These are phyloP conservation scores for Tetraselmis striata DNA, from an alignment of 139 green algal genomes.

Conservation along the genomic window DNA sequence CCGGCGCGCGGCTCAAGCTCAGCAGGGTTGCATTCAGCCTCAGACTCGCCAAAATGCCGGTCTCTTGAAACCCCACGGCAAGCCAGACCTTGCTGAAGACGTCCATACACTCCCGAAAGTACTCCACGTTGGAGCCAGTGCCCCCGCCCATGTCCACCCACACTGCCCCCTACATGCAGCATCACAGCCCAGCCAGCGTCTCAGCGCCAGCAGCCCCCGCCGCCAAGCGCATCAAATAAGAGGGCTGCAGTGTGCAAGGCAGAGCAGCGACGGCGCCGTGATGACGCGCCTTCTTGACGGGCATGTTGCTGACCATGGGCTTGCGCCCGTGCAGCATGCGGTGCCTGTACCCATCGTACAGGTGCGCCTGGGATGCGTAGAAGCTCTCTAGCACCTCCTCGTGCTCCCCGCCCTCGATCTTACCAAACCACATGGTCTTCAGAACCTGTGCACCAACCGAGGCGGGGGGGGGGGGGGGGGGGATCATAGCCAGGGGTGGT, in stretches of 20 bases:
- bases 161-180: neutral
- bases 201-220: too few species aligned
- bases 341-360: constrained; percentile 6
- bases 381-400: constrained; percentile 12
- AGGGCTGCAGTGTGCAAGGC: too few species aligned
- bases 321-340: constrained; percentile 10
- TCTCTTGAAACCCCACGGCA: too few species aligned
- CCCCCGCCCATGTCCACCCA: neutral
- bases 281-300: constrained; percentile 1
- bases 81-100: constrained; percentile 6
- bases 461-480: too few species aligned
- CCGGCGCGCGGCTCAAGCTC: too few species aligned
- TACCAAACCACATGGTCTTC: constrained; percentile 11
- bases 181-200: too few species aligned
- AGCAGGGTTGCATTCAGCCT: too few species aligned
- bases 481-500: too few species aligned
- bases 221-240: too few species aligned
- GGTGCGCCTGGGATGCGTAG: constrained; percentile 8
- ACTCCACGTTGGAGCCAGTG: neutral
- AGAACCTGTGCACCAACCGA: too few species aligned
- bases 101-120: neutral
- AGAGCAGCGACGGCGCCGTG: too few species aligned
- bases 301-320: constrained; percentile 9
- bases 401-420: neutral
- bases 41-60: too few species aligned